Percentiles rank a stretch among this genome's conserved stretches.
These are phyloP conservation scores for Skeletonema grethae DNA, from an alignment of 108 stramenopile species.

Conservation along the genomic window DNA sequence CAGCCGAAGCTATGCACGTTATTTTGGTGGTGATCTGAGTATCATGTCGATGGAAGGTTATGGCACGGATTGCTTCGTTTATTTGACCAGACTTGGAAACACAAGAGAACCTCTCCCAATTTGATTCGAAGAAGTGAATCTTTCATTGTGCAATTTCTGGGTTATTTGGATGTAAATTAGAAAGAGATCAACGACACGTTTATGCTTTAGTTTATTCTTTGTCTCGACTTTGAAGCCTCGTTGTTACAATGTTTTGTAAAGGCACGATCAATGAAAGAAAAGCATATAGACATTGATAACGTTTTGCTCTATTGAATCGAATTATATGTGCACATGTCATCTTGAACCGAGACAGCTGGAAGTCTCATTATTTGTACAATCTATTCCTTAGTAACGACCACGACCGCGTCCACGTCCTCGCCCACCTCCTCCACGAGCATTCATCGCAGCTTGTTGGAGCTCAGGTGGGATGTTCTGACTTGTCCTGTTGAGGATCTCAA, in stretches of 20 bases:
- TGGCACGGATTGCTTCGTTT: conserved; percentile 98
- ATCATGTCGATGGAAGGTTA: conserved; percentile 99
- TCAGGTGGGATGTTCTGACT: conserved; percentile 74
- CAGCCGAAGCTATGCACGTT: conserved; percentile 92
- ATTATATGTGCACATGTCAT: not conserved
- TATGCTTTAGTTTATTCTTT: no score
- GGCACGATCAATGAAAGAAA: no score
- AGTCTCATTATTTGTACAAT: not conserved
- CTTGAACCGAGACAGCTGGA: not conserved
- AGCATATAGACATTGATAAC: not conserved
- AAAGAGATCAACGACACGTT: not conserved
- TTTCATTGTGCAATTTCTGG: not conserved
- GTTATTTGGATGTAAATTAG: not conserved
- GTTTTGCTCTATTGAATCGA: not conserved
- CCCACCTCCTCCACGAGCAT: conserved; percentile 53
- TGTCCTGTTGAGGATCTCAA: conserved; percentile 82
- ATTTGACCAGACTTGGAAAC: conserved; percentile 86
- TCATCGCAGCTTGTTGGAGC: conserved; percentile 54
- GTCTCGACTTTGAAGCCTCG: no score
- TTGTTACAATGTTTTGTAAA: no score
- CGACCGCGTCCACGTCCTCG: conserved; percentile 60
- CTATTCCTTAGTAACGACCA: conserved; percentile 35
- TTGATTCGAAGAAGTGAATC: conserved; percentile 23
- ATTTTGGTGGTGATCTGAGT: conserved; percentile 97
- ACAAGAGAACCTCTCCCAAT: conserved; percentile 85